Evolutionary conservation across 2,329 filamentous ascomycete genomes (phyloP).

Genomic region (Xylariales sp.): DNA sequence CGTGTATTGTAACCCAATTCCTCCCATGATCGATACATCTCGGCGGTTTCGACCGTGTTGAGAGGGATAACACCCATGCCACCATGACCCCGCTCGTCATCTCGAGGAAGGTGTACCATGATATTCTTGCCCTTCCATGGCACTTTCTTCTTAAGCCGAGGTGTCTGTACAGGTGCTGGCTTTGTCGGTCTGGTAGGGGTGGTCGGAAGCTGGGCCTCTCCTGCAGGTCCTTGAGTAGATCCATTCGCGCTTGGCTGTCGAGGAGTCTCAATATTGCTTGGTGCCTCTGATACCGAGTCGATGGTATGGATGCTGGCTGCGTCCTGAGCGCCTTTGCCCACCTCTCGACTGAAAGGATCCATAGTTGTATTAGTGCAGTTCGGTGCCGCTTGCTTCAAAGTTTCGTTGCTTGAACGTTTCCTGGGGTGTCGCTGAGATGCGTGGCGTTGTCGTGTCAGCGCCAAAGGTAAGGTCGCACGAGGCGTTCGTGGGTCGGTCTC

Average conservation of each 20-base stretch:
- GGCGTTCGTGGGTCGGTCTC: constrained; percentile 45
- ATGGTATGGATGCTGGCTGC: constrained; percentile 22
- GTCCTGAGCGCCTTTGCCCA: constrained; percentile 17
- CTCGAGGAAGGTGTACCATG: constrained; percentile 62
- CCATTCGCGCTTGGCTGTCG: constrained; percentile 25
- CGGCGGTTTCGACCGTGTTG: constrained; percentile 48
- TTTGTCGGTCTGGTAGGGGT: constrained; percentile 29
- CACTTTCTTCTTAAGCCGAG: constrained; percentile 65
- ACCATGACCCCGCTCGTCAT: constrained; percentile 59
- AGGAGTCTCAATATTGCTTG: constrained; percentile 27
- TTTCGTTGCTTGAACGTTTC: constrained; percentile 52
- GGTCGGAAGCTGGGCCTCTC: constrained; percentile 14
- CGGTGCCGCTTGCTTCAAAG: constrained; percentile 38
- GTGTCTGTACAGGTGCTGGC: constrained; percentile 39
- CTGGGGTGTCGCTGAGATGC: constrained; percentile 35
- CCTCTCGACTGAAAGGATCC: constrained; percentile 21
- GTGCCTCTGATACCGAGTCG: constrained; percentile 22
- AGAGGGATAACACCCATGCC: constrained; percentile 52
- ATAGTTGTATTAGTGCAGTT: constrained; percentile 20
- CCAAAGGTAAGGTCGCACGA: constrained; percentile 29
- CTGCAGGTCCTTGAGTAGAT: constrained; percentile 17
- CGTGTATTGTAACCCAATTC: constrained; percentile 63
- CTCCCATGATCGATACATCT: constrained; percentile 63
- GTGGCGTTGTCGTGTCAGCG: constrained; percentile 14
- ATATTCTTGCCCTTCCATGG: constrained; percentile 73